These are phyloP conservation scores for Elsinoe perseae DNA, from an alignment of 2,329 filamentous ascomycete genomes.

Conservation along the genomic window DNA sequence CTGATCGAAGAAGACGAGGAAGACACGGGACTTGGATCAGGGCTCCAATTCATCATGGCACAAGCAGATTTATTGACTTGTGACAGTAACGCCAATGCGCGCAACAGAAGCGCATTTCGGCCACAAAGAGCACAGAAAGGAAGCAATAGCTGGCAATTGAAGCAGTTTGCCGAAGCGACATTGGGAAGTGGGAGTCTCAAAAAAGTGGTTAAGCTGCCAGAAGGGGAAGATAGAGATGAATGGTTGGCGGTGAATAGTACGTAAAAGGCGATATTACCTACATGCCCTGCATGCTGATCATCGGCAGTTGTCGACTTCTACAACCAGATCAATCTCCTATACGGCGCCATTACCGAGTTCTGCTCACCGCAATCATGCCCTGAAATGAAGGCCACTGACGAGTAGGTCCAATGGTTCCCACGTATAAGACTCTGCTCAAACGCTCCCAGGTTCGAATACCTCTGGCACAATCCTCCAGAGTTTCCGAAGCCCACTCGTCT, in stretches of 20 bases:
- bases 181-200: constrained; percentile 87
- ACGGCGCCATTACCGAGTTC: constrained; percentile 98
- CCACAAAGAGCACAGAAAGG: constrained; percentile 78
- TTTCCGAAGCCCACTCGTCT: constrained; percentile 97
- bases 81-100: constrained; percentile 43
- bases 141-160: constrained; percentile 83
- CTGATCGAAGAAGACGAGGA: constrained; percentile 8
- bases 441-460: constrained; percentile 74
- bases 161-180: constrained; percentile 97
- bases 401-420: constrained; percentile 51
- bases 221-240: constrained; percentile 95
- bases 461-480: constrained; percentile 93
- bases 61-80: constrained; percentile 35
- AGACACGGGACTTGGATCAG: constrained; percentile 22
- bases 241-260: constrained; percentile 96
- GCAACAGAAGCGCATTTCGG: constrained; percentile 84
- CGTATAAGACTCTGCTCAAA: constrained; percentile 6
- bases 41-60: constrained; percentile 21
- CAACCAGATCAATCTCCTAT: constrained; percentile 98
- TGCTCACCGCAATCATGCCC: constrained; percentile 95
- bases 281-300: neutral
- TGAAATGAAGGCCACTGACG: constrained; percentile 99
- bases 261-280: constrained; percentile 24
- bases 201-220: constrained; percentile 93
- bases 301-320: constrained; percentile 92